phyloP scores from a whole-genome alignment of 495 filamentous ascomycete species.

The Podospora pseudoanserina region DNA sequence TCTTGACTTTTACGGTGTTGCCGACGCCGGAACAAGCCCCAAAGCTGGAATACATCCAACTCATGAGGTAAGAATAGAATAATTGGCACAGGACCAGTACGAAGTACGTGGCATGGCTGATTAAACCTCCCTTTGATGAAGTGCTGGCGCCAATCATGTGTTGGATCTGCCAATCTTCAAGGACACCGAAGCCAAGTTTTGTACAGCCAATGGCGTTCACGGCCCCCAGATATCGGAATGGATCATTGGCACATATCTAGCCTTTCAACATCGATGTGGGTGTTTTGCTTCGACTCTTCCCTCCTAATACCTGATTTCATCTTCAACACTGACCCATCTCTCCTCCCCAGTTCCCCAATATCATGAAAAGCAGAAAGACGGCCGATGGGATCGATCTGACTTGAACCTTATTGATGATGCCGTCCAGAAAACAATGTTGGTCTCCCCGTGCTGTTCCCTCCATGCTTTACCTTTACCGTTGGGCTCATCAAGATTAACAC shows the following conservation, averaged over 20 bases:
- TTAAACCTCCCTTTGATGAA: not conserved
- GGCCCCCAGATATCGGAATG: slow-evolving; percentile 86
- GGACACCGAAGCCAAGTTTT: slow-evolving; percentile 60
- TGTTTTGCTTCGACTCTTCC: slow-evolving; percentile 5
- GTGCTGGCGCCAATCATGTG: slow-evolving; percentile 71
- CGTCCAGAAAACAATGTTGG: slow-evolving; percentile 47
- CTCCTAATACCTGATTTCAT: not conserved
- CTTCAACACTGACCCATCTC: not conserved
- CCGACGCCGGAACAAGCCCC: slow-evolving; percentile 43
- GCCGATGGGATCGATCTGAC: slow-evolving; percentile 45
- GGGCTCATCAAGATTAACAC: not conserved
- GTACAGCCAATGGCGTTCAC: slow-evolving; percentile 72
- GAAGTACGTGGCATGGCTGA: not conserved
- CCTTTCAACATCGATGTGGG: slow-evolving; percentile 45
- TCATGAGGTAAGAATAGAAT: slow-evolving; percentile 41
- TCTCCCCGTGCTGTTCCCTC: not conserved
- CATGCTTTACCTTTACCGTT: not conserved
- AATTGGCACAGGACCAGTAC: not conserved
- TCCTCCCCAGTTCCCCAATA: slow-evolving; percentile 47
- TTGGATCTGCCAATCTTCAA: slow-evolving; percentile 59
- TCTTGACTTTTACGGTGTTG: slow-evolving; percentile 57
- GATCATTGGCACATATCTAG: slow-evolving; percentile 54
- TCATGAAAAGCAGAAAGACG: slow-evolving; percentile 49
- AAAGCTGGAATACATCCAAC: slow-evolving; percentile 68
- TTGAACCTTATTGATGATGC: slow-evolving; percentile 39